phyloP scores from a whole-genome alignment of 106 monocot genomes.

The Allium fistulosum region DNA sequence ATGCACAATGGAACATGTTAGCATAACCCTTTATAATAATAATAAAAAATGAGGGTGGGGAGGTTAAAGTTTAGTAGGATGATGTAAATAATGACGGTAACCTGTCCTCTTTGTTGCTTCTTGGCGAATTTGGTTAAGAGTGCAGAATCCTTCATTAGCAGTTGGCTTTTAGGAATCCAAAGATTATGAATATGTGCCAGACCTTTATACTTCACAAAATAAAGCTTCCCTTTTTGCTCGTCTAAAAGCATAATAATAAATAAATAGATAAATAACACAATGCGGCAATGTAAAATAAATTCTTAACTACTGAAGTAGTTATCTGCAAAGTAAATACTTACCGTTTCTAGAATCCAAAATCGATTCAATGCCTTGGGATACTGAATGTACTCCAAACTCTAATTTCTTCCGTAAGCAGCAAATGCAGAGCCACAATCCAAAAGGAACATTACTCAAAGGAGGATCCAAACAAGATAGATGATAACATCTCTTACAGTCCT shows the following conservation, averaged over 20 bases:
- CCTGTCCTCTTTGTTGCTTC: slow-evolving; percentile 43
- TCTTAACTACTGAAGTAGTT: not conserved
- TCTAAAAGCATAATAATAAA: slow-evolving; percentile 11
- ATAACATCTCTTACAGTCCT: slow-evolving; percentile 49
- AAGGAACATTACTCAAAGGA: slow-evolving; percentile 30
- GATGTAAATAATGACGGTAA: not conserved
- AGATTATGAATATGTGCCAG: slow-evolving; percentile 69
- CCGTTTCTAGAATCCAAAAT: slow-evolving; percentile 41
- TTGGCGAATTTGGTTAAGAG: slow-evolving; percentile 26
- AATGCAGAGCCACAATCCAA: slow-evolving; percentile 49
- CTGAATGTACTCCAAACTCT: slow-evolving; percentile 38
- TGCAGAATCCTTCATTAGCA: too few relatives aligned
- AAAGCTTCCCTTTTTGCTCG: slow-evolving; percentile 34
- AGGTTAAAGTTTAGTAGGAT: not conserved
- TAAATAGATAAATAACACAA: not conserved
- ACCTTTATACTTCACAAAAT: slow-evolving; percentile 56
- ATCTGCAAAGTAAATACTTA: not conserved
- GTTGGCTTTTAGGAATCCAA: slow-evolving; percentile 41
- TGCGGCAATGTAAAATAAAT: not conserved
- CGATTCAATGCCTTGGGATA: slow-evolving; percentile 52
- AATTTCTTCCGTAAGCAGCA: slow-evolving; percentile 48
- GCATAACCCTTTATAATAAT: too few relatives aligned
- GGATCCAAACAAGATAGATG: slow-evolving; percentile 66
- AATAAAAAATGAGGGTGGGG: too few relatives aligned
- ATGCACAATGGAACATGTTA: too few relatives aligned